Percentiles rank a stretch among this genome's conserved stretches.
phyloP scores from a whole-genome alignment of 1,139 yeast species.

The Geotrichum reessii region DNA sequence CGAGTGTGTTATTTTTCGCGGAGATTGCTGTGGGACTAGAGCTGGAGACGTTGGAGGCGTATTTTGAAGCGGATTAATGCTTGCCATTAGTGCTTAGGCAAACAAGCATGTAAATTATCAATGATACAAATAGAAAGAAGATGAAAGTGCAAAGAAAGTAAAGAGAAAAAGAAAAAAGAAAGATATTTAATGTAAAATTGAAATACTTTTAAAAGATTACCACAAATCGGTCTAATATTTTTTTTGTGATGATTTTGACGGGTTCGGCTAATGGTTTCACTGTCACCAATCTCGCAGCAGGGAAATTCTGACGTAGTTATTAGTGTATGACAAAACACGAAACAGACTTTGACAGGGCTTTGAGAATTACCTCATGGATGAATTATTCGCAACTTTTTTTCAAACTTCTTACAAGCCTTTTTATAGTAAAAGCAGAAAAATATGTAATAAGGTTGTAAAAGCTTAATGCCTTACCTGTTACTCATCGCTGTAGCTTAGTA shows the following conservation, averaged over 20 bases:
- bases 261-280: not conserved
- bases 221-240: not conserved
- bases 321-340: no score
- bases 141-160: not conserved
- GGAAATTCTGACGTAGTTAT: not conserved
- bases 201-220: no score
- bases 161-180: not conserved
- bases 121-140: not conserved
- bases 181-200: not conserved
- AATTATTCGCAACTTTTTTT: no score
- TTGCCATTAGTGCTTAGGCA: not conserved
- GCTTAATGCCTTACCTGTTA: no score
- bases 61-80: not conserved
- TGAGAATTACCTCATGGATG: no score
- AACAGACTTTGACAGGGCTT: not conserved
- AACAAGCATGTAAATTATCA: not conserved
- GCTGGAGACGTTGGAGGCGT: constrained; percentile 4
- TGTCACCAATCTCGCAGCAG: not conserved
- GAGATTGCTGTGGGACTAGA: not conserved
- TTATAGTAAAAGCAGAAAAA: no score
- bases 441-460: no score
- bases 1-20: constrained; percentile 4
- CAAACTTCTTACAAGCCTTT: no score
- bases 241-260: not conserved
- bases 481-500: no score